Evolutionary conservation across 495 filamentous ascomycete genomes (phyloP), one percentile per base, ranked within the genome.

Genomic region (Cercophora samala): DNA sequence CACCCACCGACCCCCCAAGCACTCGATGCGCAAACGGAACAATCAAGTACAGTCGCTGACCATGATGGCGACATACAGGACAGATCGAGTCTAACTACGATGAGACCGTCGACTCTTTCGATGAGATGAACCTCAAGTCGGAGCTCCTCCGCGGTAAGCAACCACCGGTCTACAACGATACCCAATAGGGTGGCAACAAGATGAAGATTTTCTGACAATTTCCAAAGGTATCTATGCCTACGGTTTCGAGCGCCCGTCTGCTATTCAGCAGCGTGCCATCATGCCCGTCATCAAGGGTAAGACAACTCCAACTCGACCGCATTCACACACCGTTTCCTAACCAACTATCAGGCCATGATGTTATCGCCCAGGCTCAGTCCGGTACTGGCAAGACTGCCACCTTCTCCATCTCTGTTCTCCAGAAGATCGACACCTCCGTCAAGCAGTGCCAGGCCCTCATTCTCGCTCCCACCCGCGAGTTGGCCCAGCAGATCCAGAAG

Each of bases 21-120:
- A 23, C 26, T 29, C 24, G 9, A 17, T 46, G 29, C 60, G 29
- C 60, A 62, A 62, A 62, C 26, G 26, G 22, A 60, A 17, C 63
- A 24, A 63, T 11, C 22, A 29, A 23, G 22, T 22, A 37, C 46
- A 52, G 62, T 56, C 46, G 42, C 75, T 75, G 62, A 77, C 69
- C 18, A 23, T 13, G 4, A 17, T 62, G 55, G 53, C 26, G 17
- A 58, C 55, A 68, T 77, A 74, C 82, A 96, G 96, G 91, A 78
- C 91, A 93, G 84, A 98, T 99, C 85, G 95, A 98, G 85, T 97
- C 93, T 76, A 99, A 98, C 91, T 99, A 99, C 84, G 95, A 99
- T 88, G 96, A 99, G 87, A 92, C 94, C 74, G 95, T 93, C 79
- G 95, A 99, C 82, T 96, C 93, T 66, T 99, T 99, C 81, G 95